Conservation (phyloP, 2,329 filamentous ascomycete genomes). For the Mycosphaerella sp. region DNA sequence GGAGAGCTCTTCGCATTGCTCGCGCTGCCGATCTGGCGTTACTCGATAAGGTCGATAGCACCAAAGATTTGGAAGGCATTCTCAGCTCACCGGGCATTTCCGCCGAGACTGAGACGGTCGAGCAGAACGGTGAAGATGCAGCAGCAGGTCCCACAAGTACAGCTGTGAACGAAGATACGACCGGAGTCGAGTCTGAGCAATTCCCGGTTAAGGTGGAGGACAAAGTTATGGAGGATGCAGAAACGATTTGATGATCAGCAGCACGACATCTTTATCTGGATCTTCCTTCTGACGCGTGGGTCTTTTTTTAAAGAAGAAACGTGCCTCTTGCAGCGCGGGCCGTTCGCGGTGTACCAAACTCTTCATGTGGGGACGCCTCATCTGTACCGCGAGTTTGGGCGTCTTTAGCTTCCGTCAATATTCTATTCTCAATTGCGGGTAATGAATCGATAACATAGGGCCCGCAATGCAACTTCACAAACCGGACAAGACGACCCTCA, state of each 20-base stretch:
- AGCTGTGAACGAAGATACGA: slow-evolving; percentile 7
- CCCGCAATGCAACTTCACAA: neutral
- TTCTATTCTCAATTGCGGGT: neutral
- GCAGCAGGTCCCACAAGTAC: neutral
- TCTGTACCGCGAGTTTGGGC: neutral
- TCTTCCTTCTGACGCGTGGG: neutral
- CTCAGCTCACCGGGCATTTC: slow-evolving; percentile 9
- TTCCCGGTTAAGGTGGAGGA: slow-evolving; percentile 3
- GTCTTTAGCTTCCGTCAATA: neutral
- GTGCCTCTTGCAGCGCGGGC: neutral
- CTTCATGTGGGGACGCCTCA: neutral
- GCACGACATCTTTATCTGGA: slow-evolving; percentile 1
- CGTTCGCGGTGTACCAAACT: neutral
- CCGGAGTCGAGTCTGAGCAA: slow-evolving; percentile 6
- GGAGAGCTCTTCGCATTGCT: slow-evolving; percentile 79
- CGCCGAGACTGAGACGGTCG: slow-evolving; percentile 11
- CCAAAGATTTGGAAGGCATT: slow-evolving; percentile 55
- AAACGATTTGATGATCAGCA: slow-evolving; percentile 4
- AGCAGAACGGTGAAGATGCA: slow-evolving; percentile 16
- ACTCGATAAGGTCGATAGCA: slow-evolving; percentile 84
- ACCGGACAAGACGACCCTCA: neutral
- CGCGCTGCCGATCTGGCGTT: slow-evolving; percentile 64
- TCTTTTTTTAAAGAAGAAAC: no score
- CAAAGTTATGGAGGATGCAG: slow-evolving; percentile 10
- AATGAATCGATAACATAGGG: slow-evolving; percentile 2